Base-by-base conservation (phyloP, 257 asterid genomes). In the Paulownia fortunei region DNA sequence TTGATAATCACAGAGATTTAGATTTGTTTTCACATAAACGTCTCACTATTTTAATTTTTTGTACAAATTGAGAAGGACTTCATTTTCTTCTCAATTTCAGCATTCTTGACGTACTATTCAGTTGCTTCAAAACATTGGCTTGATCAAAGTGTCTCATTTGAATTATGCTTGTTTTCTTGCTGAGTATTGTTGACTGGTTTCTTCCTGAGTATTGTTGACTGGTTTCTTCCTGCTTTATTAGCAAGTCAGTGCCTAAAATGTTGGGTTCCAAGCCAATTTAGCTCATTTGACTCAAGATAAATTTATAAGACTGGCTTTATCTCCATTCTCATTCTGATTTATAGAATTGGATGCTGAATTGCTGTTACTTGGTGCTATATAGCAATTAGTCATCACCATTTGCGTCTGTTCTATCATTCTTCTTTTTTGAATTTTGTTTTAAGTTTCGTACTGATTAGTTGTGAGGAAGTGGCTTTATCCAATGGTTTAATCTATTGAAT, bases 1-100 rank as follows among this genome's bases (percentile, higher is more conserved):
- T 23, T 18, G 12, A 42, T 23, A 19, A 37, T 3, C 26, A 4
- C 19, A 6, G 30, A 21, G 6, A 65, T 27, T 49, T 16, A 6
- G 49, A 68, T 77, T 63, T 10, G 16, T 49, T 12, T 54, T 30
- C 26, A 6, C 37, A n/a, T 60, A 27, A 39, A 42, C 13, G 24
- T 30, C 23, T 51, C 8, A 39, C 7, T 13, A 19, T 41, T 19
- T 1, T 23, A 18, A 34, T 0, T 37, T 4, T 19, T 24, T 19
- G 76, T 69, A 46, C 66, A 56, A 76, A 30, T 42, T 18, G 55
- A 44, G 41, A 76, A 24, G 51, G 68, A 39, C 58, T 23, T 32
- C 32, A 8, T 44, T 63, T 26, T 49, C 61, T 41, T 12, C 76
- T 8, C 30, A 12, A 16, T 30, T 24, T 61, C 55, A 49, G 42